These are phyloP conservation scores for Lumnitzera littorea DNA, from an alignment of 345 rosid genomes.

Conservation along the genomic window DNA sequence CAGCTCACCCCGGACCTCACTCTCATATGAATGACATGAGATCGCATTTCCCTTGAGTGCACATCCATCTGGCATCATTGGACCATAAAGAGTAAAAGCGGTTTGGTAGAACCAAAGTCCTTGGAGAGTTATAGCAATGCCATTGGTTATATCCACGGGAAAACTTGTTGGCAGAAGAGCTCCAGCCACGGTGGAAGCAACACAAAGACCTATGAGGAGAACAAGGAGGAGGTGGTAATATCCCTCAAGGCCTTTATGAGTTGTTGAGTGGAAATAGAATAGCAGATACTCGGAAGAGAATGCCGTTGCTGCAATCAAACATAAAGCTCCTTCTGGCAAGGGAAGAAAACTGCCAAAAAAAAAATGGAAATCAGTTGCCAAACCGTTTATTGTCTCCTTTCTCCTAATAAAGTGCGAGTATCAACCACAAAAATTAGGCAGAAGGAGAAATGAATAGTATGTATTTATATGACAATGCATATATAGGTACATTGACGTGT, in stretches of 20 bases:
- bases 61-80: conserved; percentile 91
- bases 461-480: too few relatives aligned
- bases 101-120: conserved; percentile 99
- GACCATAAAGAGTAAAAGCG: conserved; percentile 88
- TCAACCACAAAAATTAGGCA: too few relatives aligned
- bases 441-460: too few relatives aligned
- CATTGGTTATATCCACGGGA: conserved; percentile 62
- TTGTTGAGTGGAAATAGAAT: conserved; percentile 92
- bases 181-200: conserved; percentile 58
- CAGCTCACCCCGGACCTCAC: conserved; percentile 65
- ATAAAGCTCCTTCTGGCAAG: conserved; percentile 68
- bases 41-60: conserved; percentile 34
- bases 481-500: too few relatives aligned
- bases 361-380: not conserved
- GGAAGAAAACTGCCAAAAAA: conserved; percentile 41
- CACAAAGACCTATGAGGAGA: conserved; percentile 63
- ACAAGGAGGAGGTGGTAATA: conserved; percentile 91
- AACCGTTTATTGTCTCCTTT: not conserved
- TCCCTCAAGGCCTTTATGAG: conserved; percentile 94
- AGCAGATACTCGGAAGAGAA: conserved; percentile 76
- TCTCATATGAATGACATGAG: conserved; percentile 42
- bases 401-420: too few relatives aligned
- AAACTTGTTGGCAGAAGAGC: conserved; percentile 72
- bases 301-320: conserved; percentile 70
- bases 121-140: conserved; percentile 78